Evolutionary conservation across 805 yeast genomes (phyloP).

Genomic region (Yarrowia osloensis): DNA sequence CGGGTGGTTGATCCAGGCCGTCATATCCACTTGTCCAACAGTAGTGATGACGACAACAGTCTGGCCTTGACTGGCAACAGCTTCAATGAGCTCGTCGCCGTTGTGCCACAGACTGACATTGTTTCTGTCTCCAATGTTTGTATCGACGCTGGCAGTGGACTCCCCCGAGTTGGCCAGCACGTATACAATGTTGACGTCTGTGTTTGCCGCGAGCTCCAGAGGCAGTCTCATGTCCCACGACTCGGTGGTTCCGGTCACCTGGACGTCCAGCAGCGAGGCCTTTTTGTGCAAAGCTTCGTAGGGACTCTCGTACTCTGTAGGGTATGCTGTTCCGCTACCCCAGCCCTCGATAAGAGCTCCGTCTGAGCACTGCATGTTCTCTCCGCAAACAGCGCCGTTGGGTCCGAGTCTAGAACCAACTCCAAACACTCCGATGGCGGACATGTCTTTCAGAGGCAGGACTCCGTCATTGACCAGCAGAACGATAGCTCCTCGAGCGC

Average conservation of each 20-base stretch:
- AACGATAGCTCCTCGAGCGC: conserved; percentile 59
- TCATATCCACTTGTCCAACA: conserved; percentile 63
- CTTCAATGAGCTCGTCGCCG: conserved; percentile 55
- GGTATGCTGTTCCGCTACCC: conserved; percentile 64
- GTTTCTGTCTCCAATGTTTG: conserved; percentile 60
- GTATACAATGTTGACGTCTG: conserved; percentile 57
- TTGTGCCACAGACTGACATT: conserved; percentile 58
- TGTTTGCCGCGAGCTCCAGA: not conserved
- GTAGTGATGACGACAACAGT: conserved; percentile 60
- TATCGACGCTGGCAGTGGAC: conserved; percentile 60
- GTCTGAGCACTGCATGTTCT: conserved; percentile 53
- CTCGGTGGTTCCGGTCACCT: not conserved
- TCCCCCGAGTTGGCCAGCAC: conserved; percentile 61
- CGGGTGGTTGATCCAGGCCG: conserved; percentile 55
- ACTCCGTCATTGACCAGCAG: conserved; percentile 53
- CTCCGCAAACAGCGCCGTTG: conserved; percentile 54
- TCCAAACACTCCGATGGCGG: conserved; percentile 41
- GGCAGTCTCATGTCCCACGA: conserved; percentile 1
- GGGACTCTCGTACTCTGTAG: conserved; percentile 59
- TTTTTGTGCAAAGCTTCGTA: conserved; percentile 57
- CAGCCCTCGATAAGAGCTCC: conserved; percentile 63
- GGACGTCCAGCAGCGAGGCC: not conserved
- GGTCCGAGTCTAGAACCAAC: conserved; percentile 54
- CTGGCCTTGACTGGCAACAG: conserved; percentile 52
- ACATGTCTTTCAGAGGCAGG: conserved; percentile 52